Base-by-base conservation (phyloP, 179 eudicot genomes). In the Beta corolliflora region DNA sequence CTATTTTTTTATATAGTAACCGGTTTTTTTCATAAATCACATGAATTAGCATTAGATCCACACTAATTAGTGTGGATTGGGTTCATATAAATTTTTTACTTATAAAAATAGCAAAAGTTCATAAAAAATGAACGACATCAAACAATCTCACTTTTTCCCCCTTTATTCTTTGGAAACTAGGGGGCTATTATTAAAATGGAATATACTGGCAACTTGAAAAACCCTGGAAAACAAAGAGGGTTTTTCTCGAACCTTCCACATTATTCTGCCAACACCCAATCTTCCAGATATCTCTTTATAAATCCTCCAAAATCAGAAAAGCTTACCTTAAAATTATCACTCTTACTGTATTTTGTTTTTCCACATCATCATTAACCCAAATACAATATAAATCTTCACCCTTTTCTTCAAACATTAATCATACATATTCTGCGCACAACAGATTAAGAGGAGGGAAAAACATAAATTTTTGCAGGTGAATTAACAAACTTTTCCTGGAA, bases 191-290 rank as follows among this genome's bases (percentile, higher is more conserved):
- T 25, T 25, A 25, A 25, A 25, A 25, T 25, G 29, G 29, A 25
- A 46, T 46, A 46, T 46, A 46, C 50, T 46, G 50, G 50, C 50
- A 7, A 46, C 8, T 46, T 46, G 50, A 48, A 48, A 48, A 48
- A 48, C 65, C 41, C 29, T 64, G 14, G 0, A 64, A 36, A 14
- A 13, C 15, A 31, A 12, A 1, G 71, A 5, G 15, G 45, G n/a
- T n/a, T 58, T 16, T 81, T 81, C 83, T 76, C 19, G 83, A 76
- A 81, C 69, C 31, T 81, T 81, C 83, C 7, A 81, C 83, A 76
- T 14, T 1, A 67, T 81, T 81, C 80, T 81, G 12, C 54, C 12
- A 76, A 29, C 59, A 58, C 48, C 66, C 52, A 64, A 69, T 46
- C 79, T 76, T 81, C 83, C 59, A 81, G 75, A 81, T 8, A 54